These are phyloP conservation scores for Suhomyces ambrosiae DNA, from an alignment of 1,139 yeast genomes.

Conservation along the genomic window DNA sequence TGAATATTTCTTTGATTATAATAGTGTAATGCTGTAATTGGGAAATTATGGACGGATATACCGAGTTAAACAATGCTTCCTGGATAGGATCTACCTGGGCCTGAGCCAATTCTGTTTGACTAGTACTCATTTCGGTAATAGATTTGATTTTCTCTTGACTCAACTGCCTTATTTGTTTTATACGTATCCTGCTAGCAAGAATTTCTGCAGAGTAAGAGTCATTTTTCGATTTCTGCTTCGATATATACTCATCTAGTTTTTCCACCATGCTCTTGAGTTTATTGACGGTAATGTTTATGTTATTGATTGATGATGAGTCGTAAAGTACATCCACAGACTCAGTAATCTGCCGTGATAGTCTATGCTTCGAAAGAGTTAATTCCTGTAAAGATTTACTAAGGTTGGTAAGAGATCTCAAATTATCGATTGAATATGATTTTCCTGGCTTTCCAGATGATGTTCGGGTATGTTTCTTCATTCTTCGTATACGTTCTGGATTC, in stretches of 20 bases:
- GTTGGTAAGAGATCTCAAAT: conserved; percentile 36
- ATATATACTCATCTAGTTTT: conserved; percentile 21
- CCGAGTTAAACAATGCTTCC: conserved; percentile 23
- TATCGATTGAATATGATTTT: conserved; percentile 38
- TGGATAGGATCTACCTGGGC: conserved; percentile 34
- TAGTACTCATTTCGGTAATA: conserved; percentile 20
- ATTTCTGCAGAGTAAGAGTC: conserved; percentile 32
- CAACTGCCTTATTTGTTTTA: conserved; percentile 24
- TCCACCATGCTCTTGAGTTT: conserved; percentile 6
- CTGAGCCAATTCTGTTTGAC: conserved; percentile 31
- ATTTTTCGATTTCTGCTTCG: conserved; percentile 27
- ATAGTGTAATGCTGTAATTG: conserved; percentile 22
- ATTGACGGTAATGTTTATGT: conserved; percentile 6
- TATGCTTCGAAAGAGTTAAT: conserved; percentile 20
- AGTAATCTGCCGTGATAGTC: conserved; percentile 15
- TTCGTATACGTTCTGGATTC: conserved; percentile 8
- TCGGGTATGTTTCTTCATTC: background rate
- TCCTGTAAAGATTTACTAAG: conserved; percentile 37
- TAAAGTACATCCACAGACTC: conserved; percentile 16
- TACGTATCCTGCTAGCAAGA: conserved; percentile 27
- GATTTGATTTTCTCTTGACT: conserved; percentile 22
- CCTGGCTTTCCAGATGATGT: conserved; percentile 1
- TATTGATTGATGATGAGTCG: conserved; percentile 16
- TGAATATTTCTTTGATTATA: conserved; percentile 28
- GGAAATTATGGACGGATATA: conserved; percentile 27